Base-by-base conservation (phyloP, 371 early-diverging fungal genomes). In the Funneliformis caledonium region DNA sequence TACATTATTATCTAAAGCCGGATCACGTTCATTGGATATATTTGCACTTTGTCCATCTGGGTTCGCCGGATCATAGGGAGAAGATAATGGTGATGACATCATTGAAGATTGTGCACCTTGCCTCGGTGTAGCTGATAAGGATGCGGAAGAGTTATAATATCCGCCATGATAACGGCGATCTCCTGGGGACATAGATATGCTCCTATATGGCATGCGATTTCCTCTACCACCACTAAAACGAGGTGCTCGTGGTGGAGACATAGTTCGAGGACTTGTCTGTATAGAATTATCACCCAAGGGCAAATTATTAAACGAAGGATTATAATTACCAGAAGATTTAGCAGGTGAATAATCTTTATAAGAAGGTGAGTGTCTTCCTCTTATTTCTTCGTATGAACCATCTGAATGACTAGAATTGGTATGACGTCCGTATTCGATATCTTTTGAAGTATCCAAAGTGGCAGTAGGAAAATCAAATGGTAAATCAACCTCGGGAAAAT, bases 61-160 rank as follows among this genome's bases (percentile, higher is more conserved):
- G 8, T 76, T 76, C 14, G 31, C 76, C 6, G 76, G 76, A 76
- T 76, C 76, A 47, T 76, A 76, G 2, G 76, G 76, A 61, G 76
- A 60, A n/a, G 76, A 60, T 16, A 64, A 14, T 42, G 76, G 62
- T 22, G 76, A 37, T n/a, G 76, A 42, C 26, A 64, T 48, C 43
- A 64, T 22, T 52, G 76, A 76, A 11, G 76, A 37, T 4, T 31
- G 31, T 11, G 76, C 42, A 1, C 62, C 62, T 43, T 19, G 43
- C 26, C 76, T 60, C 42, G 60, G 62, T 37, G 76, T 76, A 26
- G 43, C 33, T 37, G 60, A 64, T 14, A 52, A 59, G 14, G 76
- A 76, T 42, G 22, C 31, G 9, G 75, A 16, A 33, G 75, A 74
- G 14, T 64, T 64, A 26, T 26, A 64, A 64, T 64, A 31, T 37